Conservation (phyloP, 1,284 basidiomycete species). For the Macrocystidia cucumis region DNA sequence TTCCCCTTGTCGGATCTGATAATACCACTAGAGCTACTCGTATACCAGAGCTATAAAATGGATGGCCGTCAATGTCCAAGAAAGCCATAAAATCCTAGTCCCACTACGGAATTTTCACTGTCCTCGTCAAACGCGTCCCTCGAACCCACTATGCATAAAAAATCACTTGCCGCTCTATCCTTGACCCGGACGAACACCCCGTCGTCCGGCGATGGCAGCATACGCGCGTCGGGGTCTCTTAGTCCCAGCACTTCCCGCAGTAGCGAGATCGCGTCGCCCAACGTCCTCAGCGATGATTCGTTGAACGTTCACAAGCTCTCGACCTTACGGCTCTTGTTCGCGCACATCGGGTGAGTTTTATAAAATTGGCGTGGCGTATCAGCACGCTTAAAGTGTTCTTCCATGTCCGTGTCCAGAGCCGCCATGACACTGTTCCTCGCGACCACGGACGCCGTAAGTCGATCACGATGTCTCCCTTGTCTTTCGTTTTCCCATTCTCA, state of each 20-base stretch:
- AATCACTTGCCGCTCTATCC: neutral
- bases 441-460: constrained; percentile 71
- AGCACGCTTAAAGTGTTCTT: constrained; percentile 11
- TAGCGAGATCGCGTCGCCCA: constrained; percentile 14
- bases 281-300: constrained; percentile 15
- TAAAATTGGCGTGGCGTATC: constrained; percentile 5
- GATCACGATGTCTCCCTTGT: constrained; percentile 6
- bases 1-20: constrained; percentile 12
- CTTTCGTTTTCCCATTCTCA: constrained; percentile 9
- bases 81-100: too few species aligned
- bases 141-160: neutral
- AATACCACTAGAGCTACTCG: constrained; percentile 14
- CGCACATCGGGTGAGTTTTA: constrained; percentile 44
- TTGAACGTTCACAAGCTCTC: constrained; percentile 25
- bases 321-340: constrained; percentile 37
- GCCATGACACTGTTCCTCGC: constrained; percentile 72
- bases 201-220: neutral
- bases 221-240: constrained; percentile 8
- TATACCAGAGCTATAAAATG: constrained; percentile 21
- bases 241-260: constrained; percentile 13
- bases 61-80: neutral
- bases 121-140: neutral
- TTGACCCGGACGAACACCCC: neutral
- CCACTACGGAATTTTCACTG: neutral
- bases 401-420: constrained; percentile 45